Percentiles rank a stretch among this genome's conserved stretches.
Conservation (phyloP, 305 asterid species). For the Salvia sclarea region DNA sequence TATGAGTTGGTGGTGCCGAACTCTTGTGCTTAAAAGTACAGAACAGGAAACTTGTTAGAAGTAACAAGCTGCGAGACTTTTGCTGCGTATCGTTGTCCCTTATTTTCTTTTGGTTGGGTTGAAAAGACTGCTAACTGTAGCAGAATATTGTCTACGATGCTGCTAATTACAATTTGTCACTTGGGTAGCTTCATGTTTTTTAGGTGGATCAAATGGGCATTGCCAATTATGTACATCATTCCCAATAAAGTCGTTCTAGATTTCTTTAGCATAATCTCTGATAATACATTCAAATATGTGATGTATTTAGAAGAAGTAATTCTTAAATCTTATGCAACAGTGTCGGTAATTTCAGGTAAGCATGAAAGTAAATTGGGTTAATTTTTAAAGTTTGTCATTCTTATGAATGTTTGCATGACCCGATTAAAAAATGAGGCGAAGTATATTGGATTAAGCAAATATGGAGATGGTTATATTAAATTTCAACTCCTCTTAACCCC, state of each 20-base stretch:
- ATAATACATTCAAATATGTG: neutral
- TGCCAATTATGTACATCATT: neutral
- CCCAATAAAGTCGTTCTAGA: conserved; percentile 4
- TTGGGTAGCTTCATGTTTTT: neutral
- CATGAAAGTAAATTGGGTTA: conserved; percentile 16
- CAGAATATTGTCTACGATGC: neutral
- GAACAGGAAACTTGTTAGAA: neutral
- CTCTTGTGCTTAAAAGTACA: neutral
- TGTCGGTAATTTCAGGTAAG: conserved; percentile 11
- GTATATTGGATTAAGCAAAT: conserved; percentile 12
- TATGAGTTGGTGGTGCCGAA: neutral
- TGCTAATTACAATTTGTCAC: neutral
- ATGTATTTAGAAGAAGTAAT: conserved; percentile 5
- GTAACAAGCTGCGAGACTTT: neutral
- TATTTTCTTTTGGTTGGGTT: neutral
- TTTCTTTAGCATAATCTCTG: conserved; percentile 3
- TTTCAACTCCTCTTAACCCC: neutral
- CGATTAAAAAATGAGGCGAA: neutral
- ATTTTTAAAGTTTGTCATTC: conserved; percentile 7
- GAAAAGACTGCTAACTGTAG: neutral
- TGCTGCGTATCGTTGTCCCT: neutral
- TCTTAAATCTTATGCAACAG: neutral
- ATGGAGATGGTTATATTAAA: neutral
- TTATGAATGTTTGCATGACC: neutral
- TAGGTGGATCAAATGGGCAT: neutral